Evolutionary conservation across 1,139 yeast genomes (phyloP), one percentile per base, ranked within the genome.

Genomic region (Yamadazyma triangularis): DNA sequence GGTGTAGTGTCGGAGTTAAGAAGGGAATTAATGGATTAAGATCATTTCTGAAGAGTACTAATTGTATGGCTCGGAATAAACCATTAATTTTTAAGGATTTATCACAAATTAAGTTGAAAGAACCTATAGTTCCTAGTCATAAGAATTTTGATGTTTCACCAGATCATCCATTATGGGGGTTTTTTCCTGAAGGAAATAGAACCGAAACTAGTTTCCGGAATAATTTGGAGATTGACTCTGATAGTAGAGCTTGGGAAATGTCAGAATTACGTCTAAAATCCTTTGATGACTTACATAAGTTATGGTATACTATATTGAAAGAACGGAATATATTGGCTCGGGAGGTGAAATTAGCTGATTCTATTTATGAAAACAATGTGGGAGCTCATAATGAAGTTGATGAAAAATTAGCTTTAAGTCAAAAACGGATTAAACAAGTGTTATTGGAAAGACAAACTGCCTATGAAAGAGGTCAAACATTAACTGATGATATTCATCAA

Each of bases 141-240:
- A 67, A 70, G 41, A 85, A 85, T 56, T 67, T 89, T 37, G 73
- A 70, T 41, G 86, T 85, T 18, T 73, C 79, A 14, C 93, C 83
- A 10, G 84, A 84, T 52, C 98, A 91, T 58, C 97, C 98, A 23
- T 68, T 91, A 42, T 91, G 96, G 96, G 93, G 85, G 47, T 91
- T 91, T 56, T 91, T 91, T 63, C 70, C 77, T 25, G 70, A 80
- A 28, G 73, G 70, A 3, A 58, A 40, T 40, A 47, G 57, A 13
- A 44, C 62, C 12, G 69, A 74, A 38, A 63, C 70, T 45, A 77
- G 79, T 42, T 61, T 82, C 40, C 72, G 96, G 44, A 58, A 67
- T 2, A 54, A 70, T 2, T 73, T 67, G 4, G 89, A 83, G 14
- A 50, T 87, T 25, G 70, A 71, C 35, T 56, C 64, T 19, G 50